These are phyloP conservation scores for Andrographis paniculata DNA, from an alignment of 305 asterid species.

Conservation along the genomic window DNA sequence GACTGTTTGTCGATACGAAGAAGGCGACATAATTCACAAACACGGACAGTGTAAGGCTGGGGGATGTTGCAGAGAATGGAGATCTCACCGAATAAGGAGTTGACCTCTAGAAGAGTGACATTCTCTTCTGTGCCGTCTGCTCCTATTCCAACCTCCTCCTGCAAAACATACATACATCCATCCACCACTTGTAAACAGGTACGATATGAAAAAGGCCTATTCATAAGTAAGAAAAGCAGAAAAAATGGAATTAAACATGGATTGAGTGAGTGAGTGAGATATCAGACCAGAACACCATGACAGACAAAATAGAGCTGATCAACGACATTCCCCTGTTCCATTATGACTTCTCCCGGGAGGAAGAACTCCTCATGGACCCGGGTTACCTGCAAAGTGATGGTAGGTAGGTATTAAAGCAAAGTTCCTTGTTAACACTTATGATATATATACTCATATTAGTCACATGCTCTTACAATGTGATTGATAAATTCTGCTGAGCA, in stretches of 20 bases:
- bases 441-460: no score
- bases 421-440: no score
- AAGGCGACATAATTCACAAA: constrained; percentile 64
- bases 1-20: constrained; percentile 84
- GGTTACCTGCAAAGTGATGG: constrained; percentile 56
- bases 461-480: constrained; percentile 55
- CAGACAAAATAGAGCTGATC: constrained; percentile 59
- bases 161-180: constrained; percentile 16
- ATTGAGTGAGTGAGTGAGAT: not conserved
- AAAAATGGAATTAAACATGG: not conserved
- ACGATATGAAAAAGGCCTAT: no score
- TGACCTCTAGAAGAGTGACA: constrained; percentile 46
- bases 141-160: constrained; percentile 75
- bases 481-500: constrained; percentile 78
- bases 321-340: constrained; percentile 70
- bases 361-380: constrained; percentile 88
- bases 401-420: no score
- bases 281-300: constrained; percentile 8
- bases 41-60: constrained; percentile 90
- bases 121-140: constrained; percentile 67
- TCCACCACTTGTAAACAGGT: no score
- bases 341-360: constrained; percentile 85
- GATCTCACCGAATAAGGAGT: constrained; percentile 67
- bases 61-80: constrained; percentile 88
- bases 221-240: no score